phyloP scores from a whole-genome alignment of 139 green algal species.

The Prasinococcaceae sp. region DNA sequence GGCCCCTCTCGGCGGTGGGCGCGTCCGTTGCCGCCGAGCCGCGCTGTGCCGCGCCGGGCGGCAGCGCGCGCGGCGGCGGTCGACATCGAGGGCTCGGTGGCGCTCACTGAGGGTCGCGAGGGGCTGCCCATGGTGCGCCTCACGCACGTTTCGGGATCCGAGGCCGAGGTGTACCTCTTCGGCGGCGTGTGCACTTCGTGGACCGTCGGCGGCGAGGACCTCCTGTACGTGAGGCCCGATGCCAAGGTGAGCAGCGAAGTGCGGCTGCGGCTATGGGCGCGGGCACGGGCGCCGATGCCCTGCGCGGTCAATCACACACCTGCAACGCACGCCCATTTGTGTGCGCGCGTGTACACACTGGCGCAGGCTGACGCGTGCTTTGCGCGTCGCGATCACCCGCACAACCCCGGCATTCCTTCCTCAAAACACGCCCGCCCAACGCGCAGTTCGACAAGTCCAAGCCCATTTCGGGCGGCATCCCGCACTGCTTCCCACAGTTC shows the following conservation, averaged over 20 bases:
- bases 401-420: background rate
- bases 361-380: background rate
- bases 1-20: too few species aligned
- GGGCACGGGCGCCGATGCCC: background rate
- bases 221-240: constrained; percentile 89
- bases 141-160: background rate
- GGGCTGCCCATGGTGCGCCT: background rate
- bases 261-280: constrained; percentile 27
- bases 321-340: constrained; percentile 1
- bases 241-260: constrained; percentile 87
- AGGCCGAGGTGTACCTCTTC: constrained; percentile 71
- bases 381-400: too few species aligned
- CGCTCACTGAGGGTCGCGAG: background rate
- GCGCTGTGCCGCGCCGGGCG: too few species aligned
- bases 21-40: too few species aligned
- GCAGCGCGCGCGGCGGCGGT: too few species aligned
- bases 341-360: background rate
- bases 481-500: constrained; percentile 96
- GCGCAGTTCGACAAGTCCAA: background rate
- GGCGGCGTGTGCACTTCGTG: constrained; percentile 73
- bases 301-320: background rate
- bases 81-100: background rate
- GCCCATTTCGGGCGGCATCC: constrained; percentile 54
- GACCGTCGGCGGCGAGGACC: constrained; percentile 73
- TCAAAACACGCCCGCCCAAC: background rate